Evolutionary conservation across 139 green algal genomes (phyloP).

Genomic region (Picochlorum sp.): DNA sequence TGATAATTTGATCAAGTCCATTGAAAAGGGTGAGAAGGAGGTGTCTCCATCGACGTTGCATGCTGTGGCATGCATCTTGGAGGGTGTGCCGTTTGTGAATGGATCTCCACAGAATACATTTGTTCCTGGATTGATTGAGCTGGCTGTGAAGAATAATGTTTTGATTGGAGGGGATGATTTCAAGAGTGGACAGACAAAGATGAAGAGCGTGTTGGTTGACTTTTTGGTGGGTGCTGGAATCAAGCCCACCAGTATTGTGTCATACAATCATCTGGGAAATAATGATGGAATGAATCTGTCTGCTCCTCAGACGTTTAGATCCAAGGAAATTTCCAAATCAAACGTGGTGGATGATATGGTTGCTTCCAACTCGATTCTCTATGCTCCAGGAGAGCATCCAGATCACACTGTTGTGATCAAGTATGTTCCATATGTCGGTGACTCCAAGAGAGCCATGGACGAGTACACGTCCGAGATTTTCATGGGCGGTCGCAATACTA

Average conservation of each 20-base stretch:
- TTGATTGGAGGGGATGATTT: constrained; percentile 99
- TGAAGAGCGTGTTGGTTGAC: constrained; percentile 98
- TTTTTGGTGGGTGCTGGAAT: constrained; percentile 94
- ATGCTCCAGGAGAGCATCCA: constrained; percentile 88
- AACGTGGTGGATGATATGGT: constrained; percentile 99
- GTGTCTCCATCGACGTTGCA: constrained; percentile 94
- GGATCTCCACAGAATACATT: constrained; percentile 97
- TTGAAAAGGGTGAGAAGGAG: constrained; percentile 78
- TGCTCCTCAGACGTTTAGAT: constrained; percentile 83
- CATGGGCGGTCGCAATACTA: constrained; percentile 92
- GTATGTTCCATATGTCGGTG: constrained; percentile 95
- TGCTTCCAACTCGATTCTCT: constrained; percentile 85
- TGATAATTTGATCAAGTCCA: constrained; percentile 80
- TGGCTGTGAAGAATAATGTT: constrained; percentile 63
- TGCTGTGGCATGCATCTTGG: constrained; percentile 81
- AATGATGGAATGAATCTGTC: constrained; percentile 98
- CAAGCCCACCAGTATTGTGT: constrained; percentile 96
- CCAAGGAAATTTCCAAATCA: constrained; percentile 94
- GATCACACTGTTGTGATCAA: constrained; percentile 99
- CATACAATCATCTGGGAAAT: constrained; percentile 99
- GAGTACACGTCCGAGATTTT: constrained; percentile 98
- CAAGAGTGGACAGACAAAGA: constrained; percentile 95
- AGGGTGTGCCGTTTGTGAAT: constrained; percentile 97
- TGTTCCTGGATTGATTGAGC: constrained; percentile 78
- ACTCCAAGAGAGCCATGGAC: constrained; percentile 98